These are phyloP conservation scores for Arthrobotrys sphaeroides DNA, from an alignment of 2,329 filamentous ascomycete genomes.

Conservation along the genomic window DNA sequence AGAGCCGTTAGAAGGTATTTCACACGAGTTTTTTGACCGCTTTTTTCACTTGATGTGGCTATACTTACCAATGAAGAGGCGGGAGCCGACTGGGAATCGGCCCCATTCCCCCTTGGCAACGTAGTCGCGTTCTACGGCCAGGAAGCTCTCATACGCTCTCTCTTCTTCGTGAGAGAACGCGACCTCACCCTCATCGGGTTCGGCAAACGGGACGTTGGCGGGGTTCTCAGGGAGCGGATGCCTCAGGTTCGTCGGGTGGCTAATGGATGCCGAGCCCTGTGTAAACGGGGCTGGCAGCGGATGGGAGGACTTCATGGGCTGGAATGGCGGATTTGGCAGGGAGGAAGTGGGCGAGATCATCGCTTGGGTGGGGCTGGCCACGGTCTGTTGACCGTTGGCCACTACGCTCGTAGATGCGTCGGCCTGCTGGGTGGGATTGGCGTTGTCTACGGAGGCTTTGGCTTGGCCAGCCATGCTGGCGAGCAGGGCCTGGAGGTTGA, in stretches of 20 bases:
- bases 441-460: slow-evolving; percentile 33
- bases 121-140: slow-evolving; percentile 77
- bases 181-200: slow-evolving; percentile 63
- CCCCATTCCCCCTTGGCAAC: slow-evolving; percentile 84
- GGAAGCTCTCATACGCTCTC: slow-evolving; percentile 75
- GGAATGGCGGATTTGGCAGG: slow-evolving; percentile 9
- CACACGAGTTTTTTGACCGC: no score
- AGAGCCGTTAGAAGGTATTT: slow-evolving; percentile 32
- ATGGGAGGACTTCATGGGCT: slow-evolving; percentile 19
- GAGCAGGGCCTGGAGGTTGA: slow-evolving; percentile 48
- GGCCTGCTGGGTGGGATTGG: background rate
- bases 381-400: slow-evolving; percentile 14
- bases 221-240: slow-evolving; percentile 54
- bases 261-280: slow-evolving; percentile 57
- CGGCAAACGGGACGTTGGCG: slow-evolving; percentile 56
- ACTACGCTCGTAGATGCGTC: slow-evolving; percentile 13
- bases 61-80: slow-evolving; percentile 78
- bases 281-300: slow-evolving; percentile 58
- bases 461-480: slow-evolving; percentile 39
- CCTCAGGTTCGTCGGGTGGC: slow-evolving; percentile 55
- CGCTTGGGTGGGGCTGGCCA: background rate
- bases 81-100: slow-evolving; percentile 77
- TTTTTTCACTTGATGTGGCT: no score
- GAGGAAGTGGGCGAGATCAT: slow-evolving; percentile 28
- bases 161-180: slow-evolving; percentile 70